Percentiles rank a stretch among this genome's conserved stretches.
These are phyloP conservation scores for Lagerstroemia speciosa DNA, from an alignment of 345 rosid species.

Conservation along the genomic window DNA sequence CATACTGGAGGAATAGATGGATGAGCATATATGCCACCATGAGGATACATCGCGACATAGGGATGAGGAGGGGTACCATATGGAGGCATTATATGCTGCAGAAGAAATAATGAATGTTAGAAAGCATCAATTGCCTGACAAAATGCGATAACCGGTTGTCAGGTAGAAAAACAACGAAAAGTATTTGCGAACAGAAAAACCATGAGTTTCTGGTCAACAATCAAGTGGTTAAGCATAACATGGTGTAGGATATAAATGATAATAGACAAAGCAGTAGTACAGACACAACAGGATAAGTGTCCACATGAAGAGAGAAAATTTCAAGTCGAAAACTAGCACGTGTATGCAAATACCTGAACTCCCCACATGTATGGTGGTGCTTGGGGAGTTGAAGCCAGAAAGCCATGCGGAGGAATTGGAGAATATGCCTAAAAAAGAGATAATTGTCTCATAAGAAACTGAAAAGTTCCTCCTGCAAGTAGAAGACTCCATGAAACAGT, in stretches of 20 bases:
- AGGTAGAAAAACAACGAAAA: neutral
- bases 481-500: conserved; percentile 3
- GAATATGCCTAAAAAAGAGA: conserved; percentile 64
- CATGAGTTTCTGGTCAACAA: neutral
- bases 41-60: conserved; percentile 97
- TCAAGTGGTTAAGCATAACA: neutral
- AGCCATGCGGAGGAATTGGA: conserved; percentile 92
- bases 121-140: neutral
- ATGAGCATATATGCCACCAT: conserved; percentile 91
- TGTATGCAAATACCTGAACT: conserved; percentile 59
- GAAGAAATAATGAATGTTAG: conserved; percentile 1
- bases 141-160: neutral
- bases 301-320: neutral
- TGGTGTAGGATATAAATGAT: neutral
- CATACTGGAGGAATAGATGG: conserved; percentile 91
- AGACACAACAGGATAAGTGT: neutral
- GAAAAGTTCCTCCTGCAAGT: conserved; percentile 9
- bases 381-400: conserved; percentile 93
- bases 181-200: neutral
- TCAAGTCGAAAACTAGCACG: neutral
- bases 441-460: conserved; percentile 13
- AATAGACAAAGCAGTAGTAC: neutral
- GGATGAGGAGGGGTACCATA: conserved; percentile 98
- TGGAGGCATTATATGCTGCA: conserved; percentile 97
- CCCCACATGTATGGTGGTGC: conserved; percentile 99